Base-by-base conservation (phyloP, 2,329 filamentous ascomycete genomes). In the Sporothrix variecibatus region DNA sequence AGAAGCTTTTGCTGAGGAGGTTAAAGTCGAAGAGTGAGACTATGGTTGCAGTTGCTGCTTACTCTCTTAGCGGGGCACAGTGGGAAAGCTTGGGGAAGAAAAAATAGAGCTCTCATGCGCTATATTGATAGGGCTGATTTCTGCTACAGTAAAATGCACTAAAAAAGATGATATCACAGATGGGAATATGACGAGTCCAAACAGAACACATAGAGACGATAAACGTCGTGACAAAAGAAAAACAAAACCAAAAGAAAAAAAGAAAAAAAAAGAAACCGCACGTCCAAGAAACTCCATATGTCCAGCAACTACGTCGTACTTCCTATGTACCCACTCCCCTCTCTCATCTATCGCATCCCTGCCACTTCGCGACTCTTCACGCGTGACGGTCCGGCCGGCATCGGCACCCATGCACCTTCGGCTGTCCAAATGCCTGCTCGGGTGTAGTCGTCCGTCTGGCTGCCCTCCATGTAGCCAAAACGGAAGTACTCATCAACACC, bases 381-480 rank as follows among this genome's bases (percentile, higher is more conserved):
- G 78, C 80, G 85, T 0, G 88, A 89, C 17, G 91, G 88, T 0
- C 92, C 92, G 1, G 86, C 78, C 78, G 85, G 81, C 91, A 94
- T 93, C 34, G 87, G 81, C 60, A 84, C 83, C 93, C 93, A 95
- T 46, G 86, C 84, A 0, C 91, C 89, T 71, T 91, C 86, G 0
- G 79, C 82, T 31, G 86, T 86, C 93, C 93, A 95, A 12, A 85
- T 87, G 0, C 92, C 93, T 0, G 93, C 93, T 81, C 90, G 92
- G 17, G 92, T 94, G 79, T 93, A 95, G 80, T 95, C 93, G 31
- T 86, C 90, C 53, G 86, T 86, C 4, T 80, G 80, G 74, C 88
- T 90, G 1, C 92, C 93, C 70, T 87, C 85, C 86, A 95, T 88
- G 79, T 90, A 94, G 1, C 86, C 92, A 81, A 95, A 95, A 7